Evolutionary conservation across 2,329 filamentous ascomycete species (phyloP), one percentile per base, ranked within the genome.

Genomic region (Tolypocladium guangdongense): DNA sequence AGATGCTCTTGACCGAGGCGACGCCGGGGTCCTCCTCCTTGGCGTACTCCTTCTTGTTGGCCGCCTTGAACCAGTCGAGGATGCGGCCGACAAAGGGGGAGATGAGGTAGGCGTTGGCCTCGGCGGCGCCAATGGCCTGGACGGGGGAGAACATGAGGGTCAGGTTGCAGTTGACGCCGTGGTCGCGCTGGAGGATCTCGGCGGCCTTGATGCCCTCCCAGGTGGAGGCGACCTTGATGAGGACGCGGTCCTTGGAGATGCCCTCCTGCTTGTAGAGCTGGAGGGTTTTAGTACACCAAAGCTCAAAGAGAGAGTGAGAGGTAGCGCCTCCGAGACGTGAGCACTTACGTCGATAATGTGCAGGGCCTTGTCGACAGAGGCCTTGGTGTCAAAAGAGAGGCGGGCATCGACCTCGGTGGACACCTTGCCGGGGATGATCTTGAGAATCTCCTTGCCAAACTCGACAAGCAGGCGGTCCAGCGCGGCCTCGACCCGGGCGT

Each of bases 151-250:
- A 99, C 87, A 99, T 91, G 71, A 99, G 89, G 59, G 93, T 99
- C 71, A 99, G 78, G 84, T 99, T 99, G 86, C 82, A 87, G 87
- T 99, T 99, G 78, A 99, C 85, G 68, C 86, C 87, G 79, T 97
- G 86, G 79, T 99, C 85, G 67, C 84, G 87, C 82, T 97, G 92
- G 59, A 99, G 87, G 71, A 95, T 91, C 80, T 95, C 86, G 61
- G 93, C 92, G 61, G 93, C 93, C 83, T 99, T 90, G 83, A 99
- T 97, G 71, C 93, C 93, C 80, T 99, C 93, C 90, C 90, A 99
- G 73, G 93, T 99, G 57, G 93, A 95, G 69, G 93, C 93, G 63
- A 99, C 84, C 88, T 99, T 99, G 84, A 99, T 99, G 64, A 99
- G 82, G 68, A 99, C 73, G 60, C 93, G 92, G 67, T 92, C 89